A percentile compares a stretch with the other conserved stretches of the same genome.
These are phyloP conservation scores for Auriscalpium microsporum DNA, from an alignment of 768 basidiomycete species.

Conservation along the genomic window DNA sequence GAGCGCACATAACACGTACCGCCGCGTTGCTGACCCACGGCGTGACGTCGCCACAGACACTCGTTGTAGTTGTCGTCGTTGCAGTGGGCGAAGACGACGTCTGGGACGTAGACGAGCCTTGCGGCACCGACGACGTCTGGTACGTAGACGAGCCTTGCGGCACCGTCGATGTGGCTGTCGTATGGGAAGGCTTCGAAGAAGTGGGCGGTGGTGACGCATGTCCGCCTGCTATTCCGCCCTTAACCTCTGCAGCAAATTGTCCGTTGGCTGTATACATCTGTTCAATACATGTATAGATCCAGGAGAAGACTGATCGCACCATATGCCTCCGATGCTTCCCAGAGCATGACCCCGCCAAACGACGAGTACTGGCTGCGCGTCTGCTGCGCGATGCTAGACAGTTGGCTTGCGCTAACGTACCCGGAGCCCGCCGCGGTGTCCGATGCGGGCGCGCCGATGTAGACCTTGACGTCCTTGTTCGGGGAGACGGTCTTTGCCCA, in stretches of 20 bases:
- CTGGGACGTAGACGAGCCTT: slow-evolving; percentile 7
- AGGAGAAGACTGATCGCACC: slow-evolving; percentile 2
- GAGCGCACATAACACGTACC: slow-evolving; percentile 22
- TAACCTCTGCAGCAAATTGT: slow-evolving; percentile 34
- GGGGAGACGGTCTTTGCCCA: slow-evolving; percentile 54
- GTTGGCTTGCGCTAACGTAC: slow-evolving; percentile 40
- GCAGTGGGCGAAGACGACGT: slow-evolving; percentile 18
- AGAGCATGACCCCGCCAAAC: slow-evolving; percentile 50
- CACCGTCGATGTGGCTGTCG: slow-evolving; percentile 11
- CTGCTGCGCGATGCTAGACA: slow-evolving; percentile 37
- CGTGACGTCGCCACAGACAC: slow-evolving; percentile 34
- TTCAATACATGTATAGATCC: neutral
- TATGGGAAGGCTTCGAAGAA: slow-evolving; percentile 16
- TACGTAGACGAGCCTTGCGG: slow-evolving; percentile 1
- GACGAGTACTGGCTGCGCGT: slow-evolving; percentile 53
- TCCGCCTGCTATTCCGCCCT: slow-evolving; percentile 28
- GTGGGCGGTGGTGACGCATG: slow-evolving; percentile 11
- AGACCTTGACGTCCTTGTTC: slow-evolving; percentile 57
- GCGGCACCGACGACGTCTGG: too few relatives aligned
- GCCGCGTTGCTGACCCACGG: slow-evolving; percentile 31
- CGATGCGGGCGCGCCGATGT: slow-evolving; percentile 57
- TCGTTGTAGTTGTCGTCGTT: slow-evolving; percentile 17
- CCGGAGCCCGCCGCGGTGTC: slow-evolving; percentile 48
- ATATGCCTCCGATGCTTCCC: slow-evolving; percentile 28
- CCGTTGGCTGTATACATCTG: slow-evolving; percentile 28